Evolutionary conservation across 495 filamentous ascomycete genomes (phyloP).

Genomic region (Lasiosphaeriaceae sp.): DNA sequence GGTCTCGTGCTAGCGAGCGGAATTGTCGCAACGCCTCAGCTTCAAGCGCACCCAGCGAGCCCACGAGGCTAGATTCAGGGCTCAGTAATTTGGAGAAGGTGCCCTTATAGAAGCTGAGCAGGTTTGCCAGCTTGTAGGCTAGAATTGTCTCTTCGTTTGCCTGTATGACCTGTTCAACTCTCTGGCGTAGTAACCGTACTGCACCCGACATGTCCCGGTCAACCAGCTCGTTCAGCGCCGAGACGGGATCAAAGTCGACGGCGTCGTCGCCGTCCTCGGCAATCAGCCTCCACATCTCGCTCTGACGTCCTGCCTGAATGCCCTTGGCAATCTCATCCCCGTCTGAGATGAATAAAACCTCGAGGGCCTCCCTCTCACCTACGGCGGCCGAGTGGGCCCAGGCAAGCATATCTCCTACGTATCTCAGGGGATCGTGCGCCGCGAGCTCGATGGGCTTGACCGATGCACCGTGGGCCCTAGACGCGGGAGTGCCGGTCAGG

Average conservation of each 20-base stretch:
- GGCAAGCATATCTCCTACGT: constrained; percentile 95
- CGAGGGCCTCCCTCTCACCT: constrained; percentile 87
- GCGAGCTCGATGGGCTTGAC: constrained; percentile 92
- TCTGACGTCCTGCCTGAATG: constrained; percentile 79
- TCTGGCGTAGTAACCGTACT: constrained; percentile 69
- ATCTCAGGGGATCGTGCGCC: constrained; percentile 87
- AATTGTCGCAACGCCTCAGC: constrained; percentile 81
- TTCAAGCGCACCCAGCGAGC: constrained; percentile 62
- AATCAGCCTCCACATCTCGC: constrained; percentile 74
- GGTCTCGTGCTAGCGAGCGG: constrained; percentile 70
- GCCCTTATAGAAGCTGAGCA: constrained; percentile 81
- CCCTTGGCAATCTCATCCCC: constrained; percentile 86
- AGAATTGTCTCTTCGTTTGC: constrained; percentile 85
- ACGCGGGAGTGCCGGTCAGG: constrained; percentile 64
- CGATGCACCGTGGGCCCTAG: constrained; percentile 41
- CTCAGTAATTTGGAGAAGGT: constrained; percentile 81
- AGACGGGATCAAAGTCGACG: constrained; percentile 70
- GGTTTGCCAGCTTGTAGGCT: constrained; percentile 83
- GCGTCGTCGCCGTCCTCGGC: constrained; percentile 54
- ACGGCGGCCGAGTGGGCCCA: constrained; percentile 95
- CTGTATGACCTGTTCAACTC: constrained; percentile 87
- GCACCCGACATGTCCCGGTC: constrained; percentile 81
- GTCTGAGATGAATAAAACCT: constrained; percentile 84
- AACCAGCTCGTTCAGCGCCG: constrained; percentile 81
- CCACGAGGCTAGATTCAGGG: constrained; percentile 61